Evolutionary conservation across 2,329 filamentous ascomycete species (phyloP), one percentile per base, ranked within the genome.

Genomic region (Knoxdaviesia proteae): DNA sequence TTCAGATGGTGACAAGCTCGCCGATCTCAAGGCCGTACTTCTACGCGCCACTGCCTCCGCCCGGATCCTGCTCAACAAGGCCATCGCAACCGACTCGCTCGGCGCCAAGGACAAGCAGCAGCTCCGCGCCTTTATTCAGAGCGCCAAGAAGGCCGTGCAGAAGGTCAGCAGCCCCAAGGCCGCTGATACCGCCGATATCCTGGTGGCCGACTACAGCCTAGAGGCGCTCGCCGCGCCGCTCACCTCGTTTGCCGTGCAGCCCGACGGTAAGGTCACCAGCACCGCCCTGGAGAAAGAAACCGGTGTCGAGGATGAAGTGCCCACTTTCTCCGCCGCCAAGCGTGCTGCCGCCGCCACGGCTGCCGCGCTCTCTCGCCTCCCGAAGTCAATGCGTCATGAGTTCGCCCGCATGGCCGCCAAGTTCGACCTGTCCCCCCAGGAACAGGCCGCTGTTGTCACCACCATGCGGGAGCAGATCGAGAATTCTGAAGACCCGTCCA

Each of bases 401-500:
- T 3, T 20, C 20, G 20, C 20, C 20, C 20, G 20, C 20, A 20
- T 20, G 2, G 44, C 45, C 3, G 45, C 46, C 39, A 41, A 42
- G 44, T 36, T 46, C 46, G 29, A 44, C 34, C 50, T 65, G 36
- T 54, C 65, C 4, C 59, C 63, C 11, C 56, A 64, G 1, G 78
- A 77, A 54, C 63, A 71, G 47, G 53, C 59, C 44, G 60, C 67
- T 42, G 65, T 82, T 29, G 61, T 64, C 43, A 47, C 57, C 38
- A 64, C 83, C 29, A 68, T 90, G 39, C 61, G 65, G 43, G 64
- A 71, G 50, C 71, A 82, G 53, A 64, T 68, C 44, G 74, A 84
- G 56, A 93, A 94, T 61, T 80, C 84, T 0, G 61, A 79, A 46
- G 84, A 94, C 59, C 60, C 61, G 39, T 61, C 58, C 45, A 93